Percentiles rank a stretch among this genome's conserved stretches.
Conservation (phyloP, 768 basidiomycete species). For the Favolaschia claudopus region DNA sequence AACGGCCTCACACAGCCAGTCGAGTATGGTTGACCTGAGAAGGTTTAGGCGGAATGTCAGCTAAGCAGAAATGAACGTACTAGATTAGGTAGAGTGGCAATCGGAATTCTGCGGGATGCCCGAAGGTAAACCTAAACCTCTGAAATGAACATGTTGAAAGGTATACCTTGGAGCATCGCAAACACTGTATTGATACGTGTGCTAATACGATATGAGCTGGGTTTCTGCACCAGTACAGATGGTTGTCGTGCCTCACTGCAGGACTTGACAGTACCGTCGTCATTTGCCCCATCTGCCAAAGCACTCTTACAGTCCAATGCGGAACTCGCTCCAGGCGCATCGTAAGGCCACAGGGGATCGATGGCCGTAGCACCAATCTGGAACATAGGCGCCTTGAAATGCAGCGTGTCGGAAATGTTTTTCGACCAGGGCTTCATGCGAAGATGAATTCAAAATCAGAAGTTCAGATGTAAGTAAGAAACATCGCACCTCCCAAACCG, state of each 20-base stretch:
- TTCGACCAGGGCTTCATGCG: conserved; percentile 52
- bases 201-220: conserved; percentile 23
- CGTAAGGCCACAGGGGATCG: conserved; percentile 61
- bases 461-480: too few species aligned
- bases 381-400: conserved; percentile 48
- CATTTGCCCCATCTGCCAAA: conserved; percentile 53
- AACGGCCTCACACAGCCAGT: conserved; percentile 48
- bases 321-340: conserved; percentile 49
- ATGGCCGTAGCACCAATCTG: conserved; percentile 58
- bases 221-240: neutral
- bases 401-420: conserved; percentile 52
- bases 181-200: conserved; percentile 62
- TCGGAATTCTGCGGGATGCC: conserved; percentile 48
- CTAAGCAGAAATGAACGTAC: conserved; percentile 32
- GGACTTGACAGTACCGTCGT: conserved; percentile 47
- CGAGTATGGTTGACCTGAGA: conserved; percentile 60
- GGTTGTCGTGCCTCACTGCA: conserved; percentile 48
- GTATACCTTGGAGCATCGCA: conserved; percentile 54
- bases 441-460: neutral
- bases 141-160: too few species aligned
- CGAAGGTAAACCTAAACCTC: too few species aligned
- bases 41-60: neutral
- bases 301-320: conserved; percentile 58
- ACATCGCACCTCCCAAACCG: conserved; percentile 50
- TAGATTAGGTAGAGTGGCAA: conserved; percentile 58